Percentiles rank a stretch among this genome's conserved stretches.
phyloP scores from a whole-genome alignment of 2,329 filamentous ascomycete species.

The Claviceps sp. region DNA sequence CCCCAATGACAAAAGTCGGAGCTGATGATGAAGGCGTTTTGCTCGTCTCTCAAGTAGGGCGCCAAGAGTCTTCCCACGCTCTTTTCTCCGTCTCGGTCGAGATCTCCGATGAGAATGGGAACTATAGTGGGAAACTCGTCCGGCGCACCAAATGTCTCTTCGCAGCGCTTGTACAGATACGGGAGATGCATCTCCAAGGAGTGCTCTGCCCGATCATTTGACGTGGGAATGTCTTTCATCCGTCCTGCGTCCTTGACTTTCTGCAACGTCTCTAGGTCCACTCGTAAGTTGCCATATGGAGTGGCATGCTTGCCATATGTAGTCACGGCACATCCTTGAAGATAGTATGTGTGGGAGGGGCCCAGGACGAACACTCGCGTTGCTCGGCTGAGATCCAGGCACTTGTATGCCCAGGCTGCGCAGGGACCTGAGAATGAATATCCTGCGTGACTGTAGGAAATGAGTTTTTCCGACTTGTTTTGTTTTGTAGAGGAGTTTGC shows the following conservation, averaged over 20 bases:
- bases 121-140: constrained; percentile 59
- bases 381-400: constrained; percentile 64
- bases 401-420: constrained; percentile 90
- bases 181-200: constrained; percentile 95
- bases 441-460: constrained; percentile 62
- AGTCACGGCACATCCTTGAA: constrained; percentile 65
- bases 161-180: constrained; percentile 70
- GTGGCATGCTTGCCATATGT: constrained; percentile 58
- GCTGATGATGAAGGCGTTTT: constrained; percentile 74
- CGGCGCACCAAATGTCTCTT: constrained; percentile 33
- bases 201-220: constrained; percentile 70
- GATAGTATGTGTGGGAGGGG: constrained; percentile 78
- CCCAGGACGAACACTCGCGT: constrained; percentile 88
- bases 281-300: constrained; percentile 54
- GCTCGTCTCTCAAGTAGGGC: constrained; percentile 61
- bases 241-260: constrained; percentile 27
- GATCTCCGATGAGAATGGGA: constrained; percentile 75
- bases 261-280: constrained; percentile 46
- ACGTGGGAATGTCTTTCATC: constrained; percentile 42
- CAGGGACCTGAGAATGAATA: constrained; percentile 85
- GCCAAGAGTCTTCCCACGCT: constrained; percentile 57
- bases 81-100: constrained; percentile 49
- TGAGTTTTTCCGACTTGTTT: neutral
- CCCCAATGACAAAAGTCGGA: constrained; percentile 99
- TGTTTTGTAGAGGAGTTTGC: neutral